A percentile compares a stretch with the other conserved stretches of the same genome.
Evolutionary conservation across 495 filamentous ascomycete species (phyloP).

Genomic region (Tirmania nivea): DNA sequence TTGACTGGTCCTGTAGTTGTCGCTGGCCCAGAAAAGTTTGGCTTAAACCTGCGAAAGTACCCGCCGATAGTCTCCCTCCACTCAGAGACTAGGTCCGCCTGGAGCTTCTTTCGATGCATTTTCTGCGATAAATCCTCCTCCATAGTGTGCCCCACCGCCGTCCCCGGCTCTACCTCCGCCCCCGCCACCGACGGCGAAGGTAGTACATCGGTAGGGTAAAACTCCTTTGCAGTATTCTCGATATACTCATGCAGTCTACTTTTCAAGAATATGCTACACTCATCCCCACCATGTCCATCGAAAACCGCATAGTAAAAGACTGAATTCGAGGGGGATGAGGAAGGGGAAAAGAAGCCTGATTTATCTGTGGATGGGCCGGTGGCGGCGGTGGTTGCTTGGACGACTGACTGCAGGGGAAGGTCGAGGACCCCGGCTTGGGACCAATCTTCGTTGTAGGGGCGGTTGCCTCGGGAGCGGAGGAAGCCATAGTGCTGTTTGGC

Average conservation of each 20-base stretch:
- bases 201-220: conserved; percentile 46
- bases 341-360: background rate
- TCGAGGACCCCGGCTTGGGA: conserved; percentile 88
- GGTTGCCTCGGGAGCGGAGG: conserved; percentile 52
- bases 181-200: conserved; percentile 24
- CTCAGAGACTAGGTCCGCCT: conserved; percentile 43
- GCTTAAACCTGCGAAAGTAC: conserved; percentile 78
- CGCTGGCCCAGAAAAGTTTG: conserved; percentile 33
- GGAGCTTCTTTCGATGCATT: conserved; percentile 25
- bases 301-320: conserved; percentile 96
- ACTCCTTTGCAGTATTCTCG: conserved; percentile 50
- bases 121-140: conserved; percentile 22
- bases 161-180: conserved; percentile 11
- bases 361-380: background rate
- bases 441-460: conserved; percentile 78
- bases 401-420: conserved; percentile 4
- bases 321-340: conserved; percentile 11
- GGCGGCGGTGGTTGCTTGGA: conserved; percentile 62
- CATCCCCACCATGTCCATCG: conserved; percentile 80
- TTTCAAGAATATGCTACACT: conserved; percentile 71
- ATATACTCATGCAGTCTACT: conserved; percentile 74
- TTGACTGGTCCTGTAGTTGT: conserved; percentile 8
- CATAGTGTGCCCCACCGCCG: conserved; percentile 20
- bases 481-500: conserved; percentile 93
- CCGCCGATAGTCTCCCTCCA: conserved; percentile 78